Evolutionary conservation across 1,284 basidiomycete species (phyloP), one percentile per base, ranked within the genome.

Genomic region (Thelephora terrestris): DNA sequence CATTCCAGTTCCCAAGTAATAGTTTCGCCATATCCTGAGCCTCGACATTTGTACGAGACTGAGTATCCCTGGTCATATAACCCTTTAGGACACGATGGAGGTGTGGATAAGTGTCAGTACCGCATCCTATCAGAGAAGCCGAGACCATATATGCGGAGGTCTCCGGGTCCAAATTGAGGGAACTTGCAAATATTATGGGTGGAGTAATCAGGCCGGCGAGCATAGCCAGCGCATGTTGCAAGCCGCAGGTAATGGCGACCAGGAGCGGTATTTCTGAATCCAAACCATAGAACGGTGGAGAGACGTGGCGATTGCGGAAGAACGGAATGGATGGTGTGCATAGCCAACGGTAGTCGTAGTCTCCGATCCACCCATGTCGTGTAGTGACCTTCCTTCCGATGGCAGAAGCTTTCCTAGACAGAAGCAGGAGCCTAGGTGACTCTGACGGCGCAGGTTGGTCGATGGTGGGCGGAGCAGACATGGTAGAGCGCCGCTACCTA

Each of bases 211-310:
- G 62, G 16, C 86, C 87, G 2, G 85, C 86, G 18, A 90, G 71
- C 87, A 89, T 89, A 1, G 86, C 85, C 1, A 91, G 75, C 0
- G 82, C 76, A 59, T 91, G 87, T 59, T 90, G 86, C 6, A 91
- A 68, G 0, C 85, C 85, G 52, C 75, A 78, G 2, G 79, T 68
- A 25, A 85, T 74, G 1, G 84, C 83, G 6, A 90, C 71, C 1
- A 81, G 55, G 25, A 88, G 68, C 1, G 86, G 87, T 4, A 90
- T 64, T 12, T 85, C 78, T 27, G 73, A 75, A 45, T 87, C 73
- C 5, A 90, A 66, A 1, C 78, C 76, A 55, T 87, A 89, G 64
- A 90, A 90, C 0, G 85, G 85, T 1, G 85, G 79, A n/a, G 18
- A 40, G 38, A 7, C 23, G 12, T 17, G 23, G 16, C n/a, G 12